A percentile compares a stretch with the other conserved stretches of the same genome.
Conservation (phyloP, 305 asterid genomes). For the Coffea humblotiana region DNA sequence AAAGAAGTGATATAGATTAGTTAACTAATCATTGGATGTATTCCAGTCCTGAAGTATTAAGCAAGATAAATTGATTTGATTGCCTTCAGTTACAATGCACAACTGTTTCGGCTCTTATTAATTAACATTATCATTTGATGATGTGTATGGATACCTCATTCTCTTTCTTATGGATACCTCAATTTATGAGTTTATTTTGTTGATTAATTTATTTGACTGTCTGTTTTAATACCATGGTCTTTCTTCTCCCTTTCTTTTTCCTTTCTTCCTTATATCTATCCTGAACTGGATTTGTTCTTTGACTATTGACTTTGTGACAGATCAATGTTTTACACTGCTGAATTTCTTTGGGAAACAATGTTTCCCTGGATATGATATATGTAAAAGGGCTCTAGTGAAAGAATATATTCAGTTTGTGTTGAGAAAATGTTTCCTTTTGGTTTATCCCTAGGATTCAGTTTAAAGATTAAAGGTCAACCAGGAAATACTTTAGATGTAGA, state of each 20-base stretch:
- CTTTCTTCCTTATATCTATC: background rate
- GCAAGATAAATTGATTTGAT: background rate
- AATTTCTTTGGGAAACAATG: background rate
- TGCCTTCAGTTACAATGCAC: background rate
- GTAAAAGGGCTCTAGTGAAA: background rate
- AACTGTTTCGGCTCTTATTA: background rate
- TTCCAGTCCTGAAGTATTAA: background rate
- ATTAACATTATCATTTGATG: background rate
- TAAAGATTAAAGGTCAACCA: background rate
- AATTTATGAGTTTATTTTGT: too few relatives aligned
- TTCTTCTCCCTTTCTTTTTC: background rate
- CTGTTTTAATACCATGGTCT: background rate
- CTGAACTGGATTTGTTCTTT: background rate
- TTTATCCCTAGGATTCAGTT: background rate
- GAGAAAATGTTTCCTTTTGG: background rate
- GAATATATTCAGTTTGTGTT: background rate
- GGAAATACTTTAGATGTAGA: background rate
- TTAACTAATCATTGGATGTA: background rate
- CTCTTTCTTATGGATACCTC: too few relatives aligned
- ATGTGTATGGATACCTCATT: background rate
- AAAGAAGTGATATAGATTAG: too few relatives aligned
- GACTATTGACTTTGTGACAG: background rate
- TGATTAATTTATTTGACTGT: background rate
- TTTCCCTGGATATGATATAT: background rate
- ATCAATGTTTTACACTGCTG: background rate